phyloP scores from a whole-genome alignment of 2,329 filamentous ascomycete genomes.

The Claviceps lovelessii region DNA sequence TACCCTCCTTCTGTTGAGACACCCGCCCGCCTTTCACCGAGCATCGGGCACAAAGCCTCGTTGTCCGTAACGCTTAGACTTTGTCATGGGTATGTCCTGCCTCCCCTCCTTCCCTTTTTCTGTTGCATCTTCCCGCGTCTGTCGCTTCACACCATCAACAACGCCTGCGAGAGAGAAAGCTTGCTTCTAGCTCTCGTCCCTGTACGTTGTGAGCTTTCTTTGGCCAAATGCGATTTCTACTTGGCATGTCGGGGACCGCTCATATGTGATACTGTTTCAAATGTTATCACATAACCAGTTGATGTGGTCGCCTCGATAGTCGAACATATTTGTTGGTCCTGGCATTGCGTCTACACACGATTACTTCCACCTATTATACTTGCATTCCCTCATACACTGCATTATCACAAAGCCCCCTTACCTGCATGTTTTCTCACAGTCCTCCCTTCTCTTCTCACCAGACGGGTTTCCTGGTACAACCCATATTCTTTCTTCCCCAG shows the following conservation, averaged over 20 bases:
- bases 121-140: conserved; percentile 2
- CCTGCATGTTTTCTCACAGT: conserved; percentile 2
- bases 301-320: neutral
- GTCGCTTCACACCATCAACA: neutral
- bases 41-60: conserved; percentile 10
- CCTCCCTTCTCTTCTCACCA: neutral
- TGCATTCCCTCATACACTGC: conserved; percentile 5
- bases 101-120: conserved; percentile 5
- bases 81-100: conserved; percentile 11
- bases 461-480: conserved; percentile 9
- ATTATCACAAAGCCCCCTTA: conserved; percentile 6
- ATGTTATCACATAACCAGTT: neutral
- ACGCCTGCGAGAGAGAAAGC: neutral
- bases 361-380: neutral
- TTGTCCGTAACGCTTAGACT: conserved; percentile 10
- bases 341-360: neutral
- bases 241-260: neutral
- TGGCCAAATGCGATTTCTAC: neutral
- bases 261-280: neutral
- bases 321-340: neutral
- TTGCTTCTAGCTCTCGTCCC: neutral
- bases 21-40: conserved; percentile 10
- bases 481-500: conserved; percentile 11
- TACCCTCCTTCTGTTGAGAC: conserved; percentile 15
- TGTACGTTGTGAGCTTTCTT: neutral